A percentile compares a stretch with the other conserved stretches of the same genome.
These are phyloP conservation scores for Lentinula sp. DNA, from an alignment of 768 basidiomycete genomes.

Conservation along the genomic window DNA sequence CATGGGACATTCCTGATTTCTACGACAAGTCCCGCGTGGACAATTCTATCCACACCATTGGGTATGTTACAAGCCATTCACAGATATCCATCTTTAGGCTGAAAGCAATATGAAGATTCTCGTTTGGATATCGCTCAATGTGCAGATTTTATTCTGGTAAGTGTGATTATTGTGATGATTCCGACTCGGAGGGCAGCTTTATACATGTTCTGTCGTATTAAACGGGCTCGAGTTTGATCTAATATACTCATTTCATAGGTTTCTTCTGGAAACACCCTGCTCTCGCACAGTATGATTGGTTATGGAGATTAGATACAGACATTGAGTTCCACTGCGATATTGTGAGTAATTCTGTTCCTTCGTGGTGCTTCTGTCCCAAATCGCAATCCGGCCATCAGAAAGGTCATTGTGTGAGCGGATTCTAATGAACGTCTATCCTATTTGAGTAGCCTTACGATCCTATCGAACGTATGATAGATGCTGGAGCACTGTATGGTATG, in stretches of 20 bases:
- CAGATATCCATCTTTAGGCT: background rate
- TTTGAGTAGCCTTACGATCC: constrained; percentile 21
- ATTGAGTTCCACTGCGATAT: constrained; percentile 26
- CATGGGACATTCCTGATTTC: constrained; percentile 18
- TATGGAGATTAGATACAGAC: constrained; percentile 24
- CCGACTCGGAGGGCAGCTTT: background rate
- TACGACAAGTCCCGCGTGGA: constrained; percentile 17
- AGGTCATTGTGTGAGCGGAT: too few relatives aligned
- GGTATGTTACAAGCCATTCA: constrained; percentile 8
- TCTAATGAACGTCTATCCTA: too few relatives aligned
- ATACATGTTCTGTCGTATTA: background rate
- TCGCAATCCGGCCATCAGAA: background rate
- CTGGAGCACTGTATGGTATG: constrained; percentile 19
- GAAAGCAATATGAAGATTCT: constrained; percentile 12
- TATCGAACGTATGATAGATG: constrained; percentile 16
- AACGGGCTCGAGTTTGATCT: background rate
- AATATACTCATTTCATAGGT: constrained; percentile 9
- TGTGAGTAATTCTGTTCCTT: constrained; percentile 11
- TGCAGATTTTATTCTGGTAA: constrained; percentile 24
- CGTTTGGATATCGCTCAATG: constrained; percentile 23
- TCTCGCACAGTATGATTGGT: constrained; percentile 20
- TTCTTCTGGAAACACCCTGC: constrained; percentile 24
- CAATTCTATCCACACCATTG: constrained; percentile 17
- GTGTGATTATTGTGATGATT: background rate
- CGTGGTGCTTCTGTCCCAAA: background rate